Evolutionary conservation across 106 monocot species (phyloP).

Genomic region (Narthecium ossifragum): DNA sequence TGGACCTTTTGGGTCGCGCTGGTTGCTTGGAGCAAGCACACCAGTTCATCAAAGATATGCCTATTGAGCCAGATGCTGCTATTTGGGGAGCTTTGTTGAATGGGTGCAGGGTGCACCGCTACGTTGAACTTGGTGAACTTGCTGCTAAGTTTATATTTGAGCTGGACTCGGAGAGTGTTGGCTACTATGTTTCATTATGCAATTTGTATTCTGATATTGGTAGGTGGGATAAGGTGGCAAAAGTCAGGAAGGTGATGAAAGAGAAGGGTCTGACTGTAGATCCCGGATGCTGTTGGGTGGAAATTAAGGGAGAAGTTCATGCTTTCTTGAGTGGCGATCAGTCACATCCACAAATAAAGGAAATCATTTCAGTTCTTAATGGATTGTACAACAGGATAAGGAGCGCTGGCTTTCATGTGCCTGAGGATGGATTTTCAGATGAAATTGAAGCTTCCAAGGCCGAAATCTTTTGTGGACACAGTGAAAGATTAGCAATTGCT

Average conservation of each 20-base stretch:
- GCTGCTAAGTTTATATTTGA: slow-evolving; percentile 61
- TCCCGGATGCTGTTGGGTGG: slow-evolving; percentile 89
- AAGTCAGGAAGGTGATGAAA: slow-evolving; percentile 62
- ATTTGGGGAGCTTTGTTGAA: slow-evolving; percentile 88
- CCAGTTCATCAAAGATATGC: slow-evolving; percentile 60
- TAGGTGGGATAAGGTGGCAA: slow-evolving; percentile 59
- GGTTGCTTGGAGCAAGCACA: slow-evolving; percentile 65
- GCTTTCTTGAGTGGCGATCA: slow-evolving; percentile 76
- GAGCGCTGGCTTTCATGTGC: slow-evolving; percentile 21
- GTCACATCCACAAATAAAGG: slow-evolving; percentile 76
- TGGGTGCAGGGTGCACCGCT: slow-evolving; percentile 66
- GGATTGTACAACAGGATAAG: slow-evolving; percentile 59
- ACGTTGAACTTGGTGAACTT: slow-evolving; percentile 63
- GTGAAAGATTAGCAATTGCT: slow-evolving; percentile 77
- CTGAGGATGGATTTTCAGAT: slow-evolving; percentile 18
- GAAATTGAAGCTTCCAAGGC: slow-evolving; percentile 56
- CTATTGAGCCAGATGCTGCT: slow-evolving; percentile 60
- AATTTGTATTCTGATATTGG: slow-evolving; percentile 62
- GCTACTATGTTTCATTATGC: slow-evolving; percentile 62
- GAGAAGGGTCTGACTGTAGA: slow-evolving; percentile 57
- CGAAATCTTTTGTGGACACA: slow-evolving; percentile 90
- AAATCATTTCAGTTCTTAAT: slow-evolving; percentile 47
- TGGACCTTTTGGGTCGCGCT: slow-evolving; percentile 70
- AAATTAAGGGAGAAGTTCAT: slow-evolving; percentile 68
- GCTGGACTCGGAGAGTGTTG: slow-evolving; percentile 35